Percentiles rank a stretch among this genome's conserved stretches.
phyloP scores from a whole-genome alignment of 106 monocot species.

The Apostasia ramifera region DNA sequence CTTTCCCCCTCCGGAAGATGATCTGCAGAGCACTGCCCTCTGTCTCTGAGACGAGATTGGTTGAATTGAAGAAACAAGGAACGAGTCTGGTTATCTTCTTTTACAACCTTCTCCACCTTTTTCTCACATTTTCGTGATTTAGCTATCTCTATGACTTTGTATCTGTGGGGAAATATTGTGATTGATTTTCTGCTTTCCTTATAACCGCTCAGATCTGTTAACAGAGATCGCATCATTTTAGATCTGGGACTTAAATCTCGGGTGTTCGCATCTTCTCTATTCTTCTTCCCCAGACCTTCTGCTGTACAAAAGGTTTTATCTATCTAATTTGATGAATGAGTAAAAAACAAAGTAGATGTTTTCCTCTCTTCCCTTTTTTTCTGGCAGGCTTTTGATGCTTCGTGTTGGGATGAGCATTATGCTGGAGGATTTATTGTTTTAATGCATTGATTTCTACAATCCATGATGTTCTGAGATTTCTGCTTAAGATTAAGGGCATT shows the following conservation, averaged over 20 bases:
- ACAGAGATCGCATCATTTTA: neutral
- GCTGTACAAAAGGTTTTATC: slow-evolving; percentile 4
- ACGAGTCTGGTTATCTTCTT: slow-evolving; percentile 13
- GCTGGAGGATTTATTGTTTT: too few species aligned
- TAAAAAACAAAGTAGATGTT: neutral
- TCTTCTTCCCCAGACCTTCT: neutral
- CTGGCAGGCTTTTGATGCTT: neutral
- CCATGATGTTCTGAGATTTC: too few species aligned
- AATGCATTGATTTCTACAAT: too few species aligned
- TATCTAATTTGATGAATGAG: slow-evolving; percentile 12
- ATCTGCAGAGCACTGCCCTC: slow-evolving; percentile 15
- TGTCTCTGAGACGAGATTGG: slow-evolving; percentile 8
- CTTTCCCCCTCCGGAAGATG: slow-evolving; percentile 12
- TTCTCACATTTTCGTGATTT: neutral
- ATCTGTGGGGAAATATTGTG: neutral
- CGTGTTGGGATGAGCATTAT: neutral
- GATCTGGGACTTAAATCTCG: slow-evolving; percentile 3
- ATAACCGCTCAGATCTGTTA: too few species aligned
- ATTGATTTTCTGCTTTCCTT: too few species aligned
- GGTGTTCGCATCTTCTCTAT: neutral
- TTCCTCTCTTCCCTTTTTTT: neutral
- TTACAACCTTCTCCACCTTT: neutral
- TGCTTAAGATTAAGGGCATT: too few species aligned
- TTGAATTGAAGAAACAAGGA: slow-evolving; percentile 1
- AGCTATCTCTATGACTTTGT: slow-evolving; percentile 7